Percentiles rank a stretch among this genome's conserved stretches.
These are phyloP conservation scores for Umbelopsis sp. DNA, from an alignment of 192 early-diverging fungal genomes.

Conservation along the genomic window DNA sequence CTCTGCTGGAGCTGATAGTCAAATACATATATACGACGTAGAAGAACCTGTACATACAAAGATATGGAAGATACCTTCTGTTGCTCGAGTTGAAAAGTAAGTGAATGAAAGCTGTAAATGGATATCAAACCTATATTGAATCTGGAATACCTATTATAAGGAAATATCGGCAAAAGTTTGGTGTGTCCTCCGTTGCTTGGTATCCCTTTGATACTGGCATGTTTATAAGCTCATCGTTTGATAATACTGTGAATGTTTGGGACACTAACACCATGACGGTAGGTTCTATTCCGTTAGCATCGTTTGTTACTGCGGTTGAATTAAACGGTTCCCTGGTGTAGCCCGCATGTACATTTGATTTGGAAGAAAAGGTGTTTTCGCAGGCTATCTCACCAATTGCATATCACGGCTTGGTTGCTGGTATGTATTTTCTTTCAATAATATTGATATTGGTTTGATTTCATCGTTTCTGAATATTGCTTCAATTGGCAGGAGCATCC, in stretches of 20 bases:
- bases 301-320: background rate
- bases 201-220: constrained; percentile 84
- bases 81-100: constrained; percentile 40
- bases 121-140: background rate
- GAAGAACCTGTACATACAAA: constrained; percentile 36
- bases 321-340: constrained; percentile 8
- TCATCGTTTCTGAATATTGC: background rate
- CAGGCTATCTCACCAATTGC: constrained; percentile 80
- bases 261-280: constrained; percentile 76
- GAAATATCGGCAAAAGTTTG: constrained; percentile 59
- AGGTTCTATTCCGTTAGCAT: background rate
- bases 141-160: constrained; percentile 12
- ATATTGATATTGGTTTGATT: background rate
- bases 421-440: constrained; percentile 35
- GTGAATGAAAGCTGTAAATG: background rate
- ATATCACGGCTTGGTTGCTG: constrained; percentile 74
- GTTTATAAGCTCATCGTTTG: constrained; percentile 80
- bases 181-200: constrained; percentile 76
- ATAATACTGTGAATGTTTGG: constrained; percentile 79
- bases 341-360: constrained; percentile 68
- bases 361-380: constrained; percentile 67
- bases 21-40: constrained; percentile 64
- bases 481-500: constrained; percentile 53
- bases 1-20: constrained; percentile 61
- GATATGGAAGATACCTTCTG: constrained; percentile 22